These are phyloP conservation scores for Zymoseptoria tritici DNA, from an alignment of 2,329 filamentous ascomycete genomes.

Conservation along the genomic window DNA sequence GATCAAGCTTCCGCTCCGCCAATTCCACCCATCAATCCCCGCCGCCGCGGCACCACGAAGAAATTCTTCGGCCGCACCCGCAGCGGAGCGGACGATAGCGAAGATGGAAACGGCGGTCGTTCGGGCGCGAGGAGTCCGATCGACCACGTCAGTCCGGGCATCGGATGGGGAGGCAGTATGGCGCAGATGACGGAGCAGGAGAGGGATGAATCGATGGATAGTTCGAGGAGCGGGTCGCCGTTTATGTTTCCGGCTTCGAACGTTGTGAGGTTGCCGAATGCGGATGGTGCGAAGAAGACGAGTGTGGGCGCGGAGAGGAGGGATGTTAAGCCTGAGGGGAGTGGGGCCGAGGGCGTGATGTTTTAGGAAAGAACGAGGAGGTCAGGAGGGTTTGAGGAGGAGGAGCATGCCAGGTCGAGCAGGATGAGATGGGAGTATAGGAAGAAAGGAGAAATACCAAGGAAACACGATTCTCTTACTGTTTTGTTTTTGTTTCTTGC, in stretches of 20 bases:
- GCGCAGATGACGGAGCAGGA: not conserved
- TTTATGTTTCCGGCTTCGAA: not conserved
- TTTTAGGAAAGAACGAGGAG: too few species aligned
- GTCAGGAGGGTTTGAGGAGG: too few species aligned
- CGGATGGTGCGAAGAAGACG: not conserved
- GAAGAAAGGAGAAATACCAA: too few species aligned
- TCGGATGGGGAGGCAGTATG: not conserved
- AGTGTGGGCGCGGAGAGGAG: not conserved
- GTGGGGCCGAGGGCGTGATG: too few species aligned
- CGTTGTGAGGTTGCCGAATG: not conserved
- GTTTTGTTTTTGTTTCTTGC: too few species aligned
- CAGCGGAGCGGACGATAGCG: not conserved
- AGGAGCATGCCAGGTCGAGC: too few species aligned
- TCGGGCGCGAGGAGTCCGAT: not conserved
- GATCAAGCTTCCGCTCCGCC: conserved; percentile 44
- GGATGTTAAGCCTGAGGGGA: not conserved
- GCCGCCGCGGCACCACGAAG: conserved; percentile 41
- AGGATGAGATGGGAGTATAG: too few species aligned
- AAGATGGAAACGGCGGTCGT: not conserved
- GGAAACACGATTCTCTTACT: too few species aligned
- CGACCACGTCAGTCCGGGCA: not conserved
- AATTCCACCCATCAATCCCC: conserved; percentile 54
- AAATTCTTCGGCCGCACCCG: conserved; percentile 17
- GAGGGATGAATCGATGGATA: not conserved
- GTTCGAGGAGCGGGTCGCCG: not conserved